A percentile compares a stretch with the other conserved stretches of the same genome.
These are phyloP conservation scores for Fallopia convolvulus DNA, from an alignment of 148 eudicot genomes.

Conservation along the genomic window DNA sequence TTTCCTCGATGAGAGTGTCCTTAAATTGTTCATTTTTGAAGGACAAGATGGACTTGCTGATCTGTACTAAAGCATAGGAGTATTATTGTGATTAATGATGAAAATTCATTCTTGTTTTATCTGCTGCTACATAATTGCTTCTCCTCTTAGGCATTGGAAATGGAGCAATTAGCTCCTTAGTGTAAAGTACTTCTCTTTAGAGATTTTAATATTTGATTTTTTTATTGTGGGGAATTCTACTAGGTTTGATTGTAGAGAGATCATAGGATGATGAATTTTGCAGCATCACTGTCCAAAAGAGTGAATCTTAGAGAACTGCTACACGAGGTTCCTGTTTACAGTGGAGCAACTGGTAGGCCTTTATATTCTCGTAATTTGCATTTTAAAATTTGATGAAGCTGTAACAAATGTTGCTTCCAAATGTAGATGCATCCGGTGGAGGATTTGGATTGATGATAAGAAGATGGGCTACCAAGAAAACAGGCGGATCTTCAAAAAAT, in stretches of 20 bases:
- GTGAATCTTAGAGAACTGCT: slow-evolving; percentile 35
- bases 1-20: background rate
- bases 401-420: background rate
- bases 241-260: background rate
- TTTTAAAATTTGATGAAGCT: background rate
- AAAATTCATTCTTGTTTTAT: background rate
- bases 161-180: background rate
- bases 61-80: background rate
- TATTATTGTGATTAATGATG: background rate
- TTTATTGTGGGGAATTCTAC: background rate
- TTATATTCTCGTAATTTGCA: background rate
- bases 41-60: background rate
- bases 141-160: background rate
- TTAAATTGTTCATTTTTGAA: background rate
- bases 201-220: background rate
- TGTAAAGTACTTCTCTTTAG: background rate
- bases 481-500: slow-evolving; percentile 74
- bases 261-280: slow-evolving; percentile 34
- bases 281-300: slow-evolving; percentile 40
- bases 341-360: slow-evolving; percentile 31
- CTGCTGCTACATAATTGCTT: background rate
- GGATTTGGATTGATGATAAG: slow-evolving; percentile 53
- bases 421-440: slow-evolving; percentile 41
- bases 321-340: slow-evolving; percentile 36
- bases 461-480: slow-evolving; percentile 84